Conservation (phyloP, 495 filamentous ascomycete genomes). For the Lasiosphaeris hirsuta region DNA sequence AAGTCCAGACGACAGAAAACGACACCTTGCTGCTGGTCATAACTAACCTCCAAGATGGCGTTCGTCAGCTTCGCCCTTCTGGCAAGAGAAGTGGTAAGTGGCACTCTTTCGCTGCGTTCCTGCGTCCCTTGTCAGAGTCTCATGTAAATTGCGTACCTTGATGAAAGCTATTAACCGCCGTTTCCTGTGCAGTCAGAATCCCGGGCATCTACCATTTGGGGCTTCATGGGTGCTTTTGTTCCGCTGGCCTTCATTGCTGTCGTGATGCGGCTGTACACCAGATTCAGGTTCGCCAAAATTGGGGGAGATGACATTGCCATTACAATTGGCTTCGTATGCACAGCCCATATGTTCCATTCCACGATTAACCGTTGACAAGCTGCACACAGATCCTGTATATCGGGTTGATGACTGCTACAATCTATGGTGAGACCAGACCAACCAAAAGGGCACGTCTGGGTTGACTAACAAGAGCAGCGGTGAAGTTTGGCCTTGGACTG, state of each 20-base stretch:
- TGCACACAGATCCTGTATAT: not conserved
- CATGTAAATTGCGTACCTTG: not conserved
- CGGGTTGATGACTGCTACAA: not conserved
- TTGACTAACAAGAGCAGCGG: not conserved
- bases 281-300: conserved; percentile 2
- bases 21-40: too few species aligned
- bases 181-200: not conserved
- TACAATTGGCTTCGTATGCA: not conserved
- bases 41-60: too few species aligned
- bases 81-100: not conserved
- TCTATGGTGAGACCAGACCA: not conserved
- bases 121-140: too few species aligned
- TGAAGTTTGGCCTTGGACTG: conserved; percentile 5
- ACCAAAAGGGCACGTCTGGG: too few species aligned
- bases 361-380: too few species aligned
- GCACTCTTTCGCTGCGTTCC: not conserved
- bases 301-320: not conserved
- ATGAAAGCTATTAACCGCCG: not conserved
- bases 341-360: not conserved
- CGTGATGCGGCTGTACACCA: not conserved
- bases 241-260: conserved; percentile 3
- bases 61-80: too few species aligned
- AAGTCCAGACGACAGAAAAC: too few species aligned
- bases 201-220: conserved; percentile 1
- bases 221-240: conserved; percentile 9